A percentile compares a stretch with the other conserved stretches of the same genome.
Evolutionary conservation across 2,329 filamentous ascomycete species (phyloP).

Genomic region (Aspergillus neotritici): DNA sequence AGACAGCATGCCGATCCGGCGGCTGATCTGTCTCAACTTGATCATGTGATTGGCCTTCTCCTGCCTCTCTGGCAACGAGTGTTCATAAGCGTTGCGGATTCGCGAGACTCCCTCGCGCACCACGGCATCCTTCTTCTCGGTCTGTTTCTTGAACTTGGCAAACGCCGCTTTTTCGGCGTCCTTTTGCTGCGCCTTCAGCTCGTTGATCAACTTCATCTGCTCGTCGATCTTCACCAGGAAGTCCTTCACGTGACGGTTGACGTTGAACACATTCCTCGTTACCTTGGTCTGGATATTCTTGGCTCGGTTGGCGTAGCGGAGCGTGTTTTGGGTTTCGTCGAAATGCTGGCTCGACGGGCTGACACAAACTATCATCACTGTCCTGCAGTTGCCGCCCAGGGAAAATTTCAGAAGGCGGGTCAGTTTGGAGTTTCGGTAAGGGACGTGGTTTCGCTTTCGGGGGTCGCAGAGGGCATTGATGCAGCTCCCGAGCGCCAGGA

Average conservation of each 20-base stretch:
- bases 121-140: conserved; percentile 72
- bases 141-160: conserved; percentile 83
- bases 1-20: conserved; percentile 77
- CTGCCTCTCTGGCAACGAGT: conserved; percentile 68
- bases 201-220: conserved; percentile 94
- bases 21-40: conserved; percentile 73
- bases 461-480: conserved; percentile 97
- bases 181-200: conserved; percentile 87
- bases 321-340: conserved; percentile 95
- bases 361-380: conserved; percentile 98
- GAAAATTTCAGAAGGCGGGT: conserved; percentile 95
- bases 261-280: conserved; percentile 97
- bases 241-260: conserved; percentile 98
- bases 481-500: conserved; percentile 89
- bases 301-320: conserved; percentile 93
- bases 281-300: conserved; percentile 99
- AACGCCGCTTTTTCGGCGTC: conserved; percentile 78
- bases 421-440: conserved; percentile 95
- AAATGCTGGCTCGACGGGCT: conserved; percentile 95
- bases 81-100: conserved; percentile 76
- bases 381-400: conserved; percentile 94
- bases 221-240: conserved; percentile 99
- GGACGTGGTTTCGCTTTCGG: conserved; percentile 85
- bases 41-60: conserved; percentile 76
- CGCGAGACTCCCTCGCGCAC: conserved; percentile 73